Percentiles rank a stretch among this genome's conserved stretches.
Evolutionary conservation across 176 grass and related monocot species (phyloP).

Genomic region (Tillandsia leiboldiana): DNA sequence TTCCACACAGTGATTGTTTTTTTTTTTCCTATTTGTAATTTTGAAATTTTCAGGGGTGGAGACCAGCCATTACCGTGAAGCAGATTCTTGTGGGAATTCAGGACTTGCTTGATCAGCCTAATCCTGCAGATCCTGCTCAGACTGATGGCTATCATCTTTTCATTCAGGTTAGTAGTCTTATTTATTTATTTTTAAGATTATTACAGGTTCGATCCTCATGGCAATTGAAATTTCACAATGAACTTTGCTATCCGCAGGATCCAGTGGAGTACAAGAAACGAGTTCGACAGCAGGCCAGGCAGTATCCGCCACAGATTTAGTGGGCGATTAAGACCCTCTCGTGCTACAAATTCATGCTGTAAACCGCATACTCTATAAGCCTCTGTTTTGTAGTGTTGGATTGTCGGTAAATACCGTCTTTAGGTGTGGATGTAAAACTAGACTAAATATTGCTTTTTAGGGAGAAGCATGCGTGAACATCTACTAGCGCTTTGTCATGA

Average conservation of each 20-base stretch:
- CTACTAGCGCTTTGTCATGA: no score
- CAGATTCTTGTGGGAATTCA: slow-evolving; percentile 87
- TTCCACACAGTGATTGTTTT: background rate
- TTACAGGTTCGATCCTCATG: background rate
- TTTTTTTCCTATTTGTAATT: background rate
- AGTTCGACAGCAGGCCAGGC: slow-evolving; percentile 57
- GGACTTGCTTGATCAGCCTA: slow-evolving; percentile 85
- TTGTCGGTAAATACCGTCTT: slow-evolving; percentile 16
- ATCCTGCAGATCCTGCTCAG: slow-evolving; percentile 74
- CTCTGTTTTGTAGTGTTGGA: background rate
- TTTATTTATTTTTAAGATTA: slow-evolving; percentile 4
- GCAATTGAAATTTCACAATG: background rate
- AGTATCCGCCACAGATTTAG: slow-evolving; percentile 59
- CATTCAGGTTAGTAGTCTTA: slow-evolving; percentile 46
- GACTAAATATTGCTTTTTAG: slow-evolving; percentile 16
- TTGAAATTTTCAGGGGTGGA: slow-evolving; percentile 46
- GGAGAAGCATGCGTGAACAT: background rate
- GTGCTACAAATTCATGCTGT: slow-evolving; percentile 2
- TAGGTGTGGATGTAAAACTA: slow-evolving; percentile 17
- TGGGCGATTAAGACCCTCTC: background rate
- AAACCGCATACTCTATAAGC: slow-evolving; percentile 23
- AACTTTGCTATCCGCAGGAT: slow-evolving; percentile 35
- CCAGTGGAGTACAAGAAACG: slow-evolving; percentile 52
- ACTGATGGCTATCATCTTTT: slow-evolving; percentile 77
- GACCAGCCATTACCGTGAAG: slow-evolving; percentile 78